These are phyloP conservation scores for Vigna radiata DNA, from an alignment of 306 rosid species.

Conservation along the genomic window DNA sequence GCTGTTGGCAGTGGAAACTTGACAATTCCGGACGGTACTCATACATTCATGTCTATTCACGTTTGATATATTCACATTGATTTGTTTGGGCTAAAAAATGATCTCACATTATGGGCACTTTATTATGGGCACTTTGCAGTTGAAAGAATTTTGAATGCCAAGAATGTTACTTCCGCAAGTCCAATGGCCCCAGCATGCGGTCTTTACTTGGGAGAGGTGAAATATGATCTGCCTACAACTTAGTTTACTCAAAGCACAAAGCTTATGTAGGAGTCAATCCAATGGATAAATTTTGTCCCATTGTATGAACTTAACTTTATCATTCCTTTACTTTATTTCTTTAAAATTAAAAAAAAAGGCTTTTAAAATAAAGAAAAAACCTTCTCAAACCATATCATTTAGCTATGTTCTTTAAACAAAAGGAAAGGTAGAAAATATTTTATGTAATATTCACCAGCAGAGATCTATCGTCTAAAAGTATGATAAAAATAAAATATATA, in stretches of 20 bases:
- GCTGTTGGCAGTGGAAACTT: slow-evolving; percentile 77
- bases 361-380: not conserved
- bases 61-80: not conserved
- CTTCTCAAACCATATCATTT: not conserved
- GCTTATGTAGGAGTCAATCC: not conserved
- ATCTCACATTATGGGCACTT: slow-evolving; percentile 30
- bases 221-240: slow-evolving; percentile 69
- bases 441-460: not conserved
- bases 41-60: slow-evolving; percentile 6
- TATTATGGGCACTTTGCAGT: slow-evolving; percentile 57
- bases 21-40: slow-evolving; percentile 67
- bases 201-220: slow-evolving; percentile 85
- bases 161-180: slow-evolving; percentile 73
- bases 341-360: not conserved
- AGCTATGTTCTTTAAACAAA: not conserved
- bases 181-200: slow-evolving; percentile 99
- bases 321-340: not conserved
- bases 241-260: not conserved
- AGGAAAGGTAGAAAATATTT: no score
- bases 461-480: not conserved
- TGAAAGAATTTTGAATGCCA: slow-evolving; percentile 83
- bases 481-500: no score
- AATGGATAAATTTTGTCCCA: slow-evolving; percentile 6
- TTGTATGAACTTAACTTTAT: no score
- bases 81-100: slow-evolving; percentile 19